Percentiles rank a stretch among this genome's conserved stretches.
Evolutionary conservation across 176 grass and related monocot species (phyloP).

Genomic region (Cenchrus americanus): DNA sequence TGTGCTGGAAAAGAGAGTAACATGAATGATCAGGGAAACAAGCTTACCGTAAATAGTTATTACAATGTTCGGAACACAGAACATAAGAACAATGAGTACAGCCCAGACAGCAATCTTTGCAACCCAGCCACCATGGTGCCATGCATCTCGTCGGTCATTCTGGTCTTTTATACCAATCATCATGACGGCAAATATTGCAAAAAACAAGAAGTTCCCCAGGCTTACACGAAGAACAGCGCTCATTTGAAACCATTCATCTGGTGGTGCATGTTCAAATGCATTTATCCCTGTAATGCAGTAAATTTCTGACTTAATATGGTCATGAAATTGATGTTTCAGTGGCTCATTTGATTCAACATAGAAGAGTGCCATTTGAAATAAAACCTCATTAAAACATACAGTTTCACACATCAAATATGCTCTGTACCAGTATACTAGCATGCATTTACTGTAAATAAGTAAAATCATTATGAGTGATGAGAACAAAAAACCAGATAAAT

Average conservation of each 20-base stretch:
- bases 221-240: conserved; percentile 91
- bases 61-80: conserved; percentile 84
- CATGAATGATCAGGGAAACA: conserved; percentile 33
- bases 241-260: conserved; percentile 94
- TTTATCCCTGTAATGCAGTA: conserved; percentile 55
- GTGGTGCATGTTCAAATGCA: conserved; percentile 46
- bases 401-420: not conserved
- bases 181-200: conserved; percentile 70
- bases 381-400: not conserved
- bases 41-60: conserved; percentile 84
- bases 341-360: conserved; percentile 3
- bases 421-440: not conserved
- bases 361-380: not conserved
- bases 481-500: not conserved
- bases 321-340: not conserved
- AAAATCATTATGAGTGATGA: not conserved
- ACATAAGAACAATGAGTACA: conserved; percentile 86
- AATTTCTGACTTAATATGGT: conserved; percentile 27
- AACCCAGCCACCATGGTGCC: conserved; percentile 94
- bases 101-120: conserved; percentile 85
- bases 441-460: conserved; percentile 2
- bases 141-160: conserved; percentile 85
- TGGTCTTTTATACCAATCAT: conserved; percentile 97
- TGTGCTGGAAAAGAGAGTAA: conserved; percentile 17
- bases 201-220: conserved; percentile 96